Conservation (phyloP, 1,284 basidiomycete genomes). For the Puccinia novopanici region DNA sequence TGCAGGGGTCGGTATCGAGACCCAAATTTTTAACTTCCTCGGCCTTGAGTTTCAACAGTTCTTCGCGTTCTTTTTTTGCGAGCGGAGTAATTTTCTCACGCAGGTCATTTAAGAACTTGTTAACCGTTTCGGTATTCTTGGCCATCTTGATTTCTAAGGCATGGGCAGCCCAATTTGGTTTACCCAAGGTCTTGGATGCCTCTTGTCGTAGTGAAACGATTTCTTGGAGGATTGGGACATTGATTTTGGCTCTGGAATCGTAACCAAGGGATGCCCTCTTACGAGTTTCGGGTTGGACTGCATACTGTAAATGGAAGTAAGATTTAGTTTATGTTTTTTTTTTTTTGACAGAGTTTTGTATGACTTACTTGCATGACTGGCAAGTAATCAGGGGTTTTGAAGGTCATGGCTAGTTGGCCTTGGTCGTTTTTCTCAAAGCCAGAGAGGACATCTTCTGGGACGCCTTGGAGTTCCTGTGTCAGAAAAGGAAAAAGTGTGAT, state of each 20-base stretch:
- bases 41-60: constrained; percentile 71
- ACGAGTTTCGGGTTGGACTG: constrained; percentile 70
- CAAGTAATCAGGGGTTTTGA: constrained; percentile 74
- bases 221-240: constrained; percentile 70
- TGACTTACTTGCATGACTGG: constrained; percentile 64
- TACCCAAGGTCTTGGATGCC: constrained; percentile 70
- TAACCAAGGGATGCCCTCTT: constrained; percentile 68
- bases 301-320: constrained; percentile 64
- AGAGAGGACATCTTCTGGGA: constrained; percentile 73
- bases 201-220: constrained; percentile 70
- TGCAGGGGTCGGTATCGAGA: constrained; percentile 66
- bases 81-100: constrained; percentile 73
- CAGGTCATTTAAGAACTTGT: constrained; percentile 71
- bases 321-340: neutral
- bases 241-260: constrained; percentile 70
- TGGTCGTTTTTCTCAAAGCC: constrained; percentile 66
- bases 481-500: neutral
- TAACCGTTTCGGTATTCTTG: constrained; percentile 68
- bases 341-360: neutral
- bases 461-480: constrained; percentile 72
- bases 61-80: constrained; percentile 68
- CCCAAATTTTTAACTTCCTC: constrained; percentile 68
- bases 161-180: constrained; percentile 78
- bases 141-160: constrained; percentile 81
- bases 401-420: constrained; percentile 63